Evolutionary conservation across 208 protist species (phyloP).

Genomic region (Paratrypanosoma confusum): DNA sequence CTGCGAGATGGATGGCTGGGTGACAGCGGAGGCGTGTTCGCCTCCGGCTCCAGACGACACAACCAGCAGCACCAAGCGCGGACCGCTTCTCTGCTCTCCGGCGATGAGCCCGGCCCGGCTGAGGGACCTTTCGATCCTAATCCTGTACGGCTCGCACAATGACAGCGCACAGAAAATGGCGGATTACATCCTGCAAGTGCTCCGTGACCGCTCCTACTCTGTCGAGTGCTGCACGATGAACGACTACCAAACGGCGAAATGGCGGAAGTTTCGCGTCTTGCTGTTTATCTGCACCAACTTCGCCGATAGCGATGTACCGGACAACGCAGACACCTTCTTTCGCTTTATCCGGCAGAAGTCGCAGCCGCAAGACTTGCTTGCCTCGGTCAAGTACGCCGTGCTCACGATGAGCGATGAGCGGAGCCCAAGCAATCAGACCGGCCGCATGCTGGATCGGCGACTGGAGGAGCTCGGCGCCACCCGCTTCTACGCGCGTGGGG

Average conservation of each 20-base stretch:
- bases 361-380: constrained; percentile 50
- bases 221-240: constrained; percentile 51
- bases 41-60: too few species aligned
- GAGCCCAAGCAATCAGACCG: constrained; percentile 79
- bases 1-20: too few species aligned
- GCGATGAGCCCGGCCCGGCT: background rate
- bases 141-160: constrained; percentile 83
- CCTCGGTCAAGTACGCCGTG: constrained; percentile 72
- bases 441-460: constrained; percentile 74
- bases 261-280: constrained; percentile 57
- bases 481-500: constrained; percentile 66
- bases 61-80: too few species aligned
- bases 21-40: too few species aligned
- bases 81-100: too few species aligned
- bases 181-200: constrained; percentile 68
- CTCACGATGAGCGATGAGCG: constrained; percentile 83
- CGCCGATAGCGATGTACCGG: constrained; percentile 86
- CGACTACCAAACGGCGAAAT: constrained; percentile 41
- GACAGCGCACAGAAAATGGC: constrained; percentile 86
- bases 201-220: constrained; percentile 46
- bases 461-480: constrained; percentile 78
- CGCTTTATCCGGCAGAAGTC: constrained; percentile 71
- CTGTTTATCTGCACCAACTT: constrained; percentile 82
- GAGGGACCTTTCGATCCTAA: constrained; percentile 17
- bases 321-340: constrained; percentile 83